These are phyloP conservation scores for Yamadazyma atmosphaerica DNA, from an alignment of 1,139 yeast genomes.

Conservation along the genomic window DNA sequence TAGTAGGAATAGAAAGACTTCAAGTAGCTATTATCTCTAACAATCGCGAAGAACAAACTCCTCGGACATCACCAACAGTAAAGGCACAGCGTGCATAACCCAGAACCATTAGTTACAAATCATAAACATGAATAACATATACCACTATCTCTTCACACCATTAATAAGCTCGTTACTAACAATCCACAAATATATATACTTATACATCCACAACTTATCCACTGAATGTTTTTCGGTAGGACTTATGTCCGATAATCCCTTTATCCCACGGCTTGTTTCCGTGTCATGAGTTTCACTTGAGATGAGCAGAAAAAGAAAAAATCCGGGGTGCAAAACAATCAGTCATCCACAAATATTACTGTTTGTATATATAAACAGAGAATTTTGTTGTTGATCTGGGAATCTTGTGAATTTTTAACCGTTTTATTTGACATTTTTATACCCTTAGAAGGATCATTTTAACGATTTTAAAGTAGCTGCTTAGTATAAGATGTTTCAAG, in stretches of 20 bases:
- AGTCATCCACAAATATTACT: background rate
- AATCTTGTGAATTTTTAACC: background rate
- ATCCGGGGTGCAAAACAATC: constrained; percentile 3
- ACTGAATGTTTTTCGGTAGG: no score
- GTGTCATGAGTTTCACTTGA: background rate
- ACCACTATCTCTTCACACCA: no score
- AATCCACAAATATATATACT: no score
- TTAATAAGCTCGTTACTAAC: no score
- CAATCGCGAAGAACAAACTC: no score
- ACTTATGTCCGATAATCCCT: background rate
- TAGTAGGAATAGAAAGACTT: constrained; percentile 1
- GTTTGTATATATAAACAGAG: background rate
- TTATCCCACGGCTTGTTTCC: background rate
- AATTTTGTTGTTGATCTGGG: background rate
- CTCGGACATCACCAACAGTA: no score
- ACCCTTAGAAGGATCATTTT: background rate
- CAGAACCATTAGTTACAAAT: no score
- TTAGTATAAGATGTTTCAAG: background rate
- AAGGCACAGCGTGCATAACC: no score
- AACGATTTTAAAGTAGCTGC: background rate
- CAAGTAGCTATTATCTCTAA: background rate
- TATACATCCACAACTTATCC: no score
- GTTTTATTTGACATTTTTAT: background rate
- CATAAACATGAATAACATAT: no score
- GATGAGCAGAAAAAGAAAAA: constrained; percentile 1